A percentile compares a stretch with the other conserved stretches of the same genome.
These are phyloP conservation scores for Kwoniella sp. DNA, from an alignment of 768 basidiomycete genomes.

Conservation along the genomic window DNA sequence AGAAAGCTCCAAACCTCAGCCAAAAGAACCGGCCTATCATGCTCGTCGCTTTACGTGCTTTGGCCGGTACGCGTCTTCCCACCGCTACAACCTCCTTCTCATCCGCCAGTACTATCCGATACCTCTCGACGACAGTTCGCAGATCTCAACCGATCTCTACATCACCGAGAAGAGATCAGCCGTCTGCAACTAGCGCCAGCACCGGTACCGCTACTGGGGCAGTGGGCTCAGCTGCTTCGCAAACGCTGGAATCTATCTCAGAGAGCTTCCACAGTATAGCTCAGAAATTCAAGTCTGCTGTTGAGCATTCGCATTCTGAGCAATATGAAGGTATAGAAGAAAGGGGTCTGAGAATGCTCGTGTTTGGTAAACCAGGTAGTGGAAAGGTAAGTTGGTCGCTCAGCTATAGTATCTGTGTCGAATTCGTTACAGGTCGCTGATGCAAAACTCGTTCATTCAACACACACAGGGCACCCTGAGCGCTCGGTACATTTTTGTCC, in stretches of 20 bases:
- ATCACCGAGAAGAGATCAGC: conserved; percentile 6
- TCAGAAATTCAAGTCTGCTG: conserved; percentile 23
- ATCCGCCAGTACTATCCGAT: background rate
- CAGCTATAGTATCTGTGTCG: background rate
- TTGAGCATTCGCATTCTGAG: conserved; percentile 22
- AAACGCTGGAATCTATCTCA: background rate
- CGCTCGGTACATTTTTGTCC: conserved; percentile 45
- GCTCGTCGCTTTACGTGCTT: background rate
- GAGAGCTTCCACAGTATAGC: conserved; percentile 23
- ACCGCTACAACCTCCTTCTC: background rate
- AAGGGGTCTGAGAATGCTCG: conserved; percentile 50
- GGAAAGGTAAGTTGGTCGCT: conserved; percentile 31
- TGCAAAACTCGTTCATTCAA: conserved; percentile 4
- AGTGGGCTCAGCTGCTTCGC: background rate
- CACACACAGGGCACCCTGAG: conserved; percentile 44
- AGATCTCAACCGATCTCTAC: background rate
- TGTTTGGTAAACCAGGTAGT: conserved; percentile 57
- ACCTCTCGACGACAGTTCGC: conserved; percentile 1
- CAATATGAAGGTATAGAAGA: conserved; percentile 40
- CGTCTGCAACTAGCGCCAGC: background rate
- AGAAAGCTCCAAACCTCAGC: too few relatives aligned
- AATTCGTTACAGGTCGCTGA: background rate
- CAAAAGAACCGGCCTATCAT: background rate
- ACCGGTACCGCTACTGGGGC: background rate
- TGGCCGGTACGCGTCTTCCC: background rate